Percentiles rank a stretch among this genome's conserved stretches.
Evolutionary conservation across 129 eudicot species (phyloP).

Genomic region (Centella asiatica): DNA sequence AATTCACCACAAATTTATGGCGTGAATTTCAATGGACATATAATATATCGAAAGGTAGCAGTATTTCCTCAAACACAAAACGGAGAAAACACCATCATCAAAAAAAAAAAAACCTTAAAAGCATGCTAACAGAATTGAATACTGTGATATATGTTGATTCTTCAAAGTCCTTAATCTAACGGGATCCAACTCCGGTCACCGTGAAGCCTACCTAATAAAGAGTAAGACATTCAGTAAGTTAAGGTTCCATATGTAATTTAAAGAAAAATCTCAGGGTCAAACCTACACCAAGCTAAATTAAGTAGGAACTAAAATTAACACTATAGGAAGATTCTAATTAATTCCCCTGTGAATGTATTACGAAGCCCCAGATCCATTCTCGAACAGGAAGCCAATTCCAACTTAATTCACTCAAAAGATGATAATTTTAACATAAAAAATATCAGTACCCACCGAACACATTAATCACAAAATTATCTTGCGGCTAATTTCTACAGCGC

Average conservation of each 20-base stretch:
- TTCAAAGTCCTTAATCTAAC: no score
- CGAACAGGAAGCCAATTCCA: constrained; percentile 14
- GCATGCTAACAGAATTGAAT: no score
- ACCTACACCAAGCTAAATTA: neutral
- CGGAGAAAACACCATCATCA: neutral
- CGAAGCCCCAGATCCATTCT: constrained; percentile 25
- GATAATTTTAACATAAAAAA: constrained; percentile 11
- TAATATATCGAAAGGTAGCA: neutral
- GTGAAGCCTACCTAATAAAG: no score
- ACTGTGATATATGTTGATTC: no score
- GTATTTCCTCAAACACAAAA: neutral
- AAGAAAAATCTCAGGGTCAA: neutral
- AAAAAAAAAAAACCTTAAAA: neutral
- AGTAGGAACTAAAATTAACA: neutral
- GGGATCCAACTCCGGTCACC: no score
- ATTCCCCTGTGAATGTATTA: neutral
- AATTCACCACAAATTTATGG: neutral
- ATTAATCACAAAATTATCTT: constrained; percentile 23
- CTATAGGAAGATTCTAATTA: neutral
- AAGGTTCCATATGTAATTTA: no score
- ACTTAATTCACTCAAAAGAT: constrained; percentile 11
- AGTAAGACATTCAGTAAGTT: no score
- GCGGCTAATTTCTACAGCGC: constrained; percentile 12
- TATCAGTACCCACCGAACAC: constrained; percentile 10
- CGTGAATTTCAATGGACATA: neutral